Evolutionary conservation across 192 early-diverging fungal genomes (phyloP).

Genomic region (Entomortierella lignicola): DNA sequence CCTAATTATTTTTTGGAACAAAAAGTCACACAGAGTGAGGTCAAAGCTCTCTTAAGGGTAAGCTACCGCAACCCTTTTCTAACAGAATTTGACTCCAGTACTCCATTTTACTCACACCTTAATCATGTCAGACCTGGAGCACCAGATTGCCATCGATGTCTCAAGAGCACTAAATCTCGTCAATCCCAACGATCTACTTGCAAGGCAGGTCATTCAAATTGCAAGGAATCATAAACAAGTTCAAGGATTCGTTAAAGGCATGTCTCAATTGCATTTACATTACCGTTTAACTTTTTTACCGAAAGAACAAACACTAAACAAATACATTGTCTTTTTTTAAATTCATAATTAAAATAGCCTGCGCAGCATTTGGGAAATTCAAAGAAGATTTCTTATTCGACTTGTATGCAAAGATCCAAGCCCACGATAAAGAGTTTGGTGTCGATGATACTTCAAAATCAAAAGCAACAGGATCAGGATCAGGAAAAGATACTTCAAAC

Average conservation of each 20-base stretch:
- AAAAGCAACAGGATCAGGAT: neutral
- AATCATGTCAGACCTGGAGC: conserved; percentile 54
- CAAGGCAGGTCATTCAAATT: conserved; percentile 64
- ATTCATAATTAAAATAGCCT: too few relatives aligned
- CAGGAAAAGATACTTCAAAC: neutral
- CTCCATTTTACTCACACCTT: neutral
- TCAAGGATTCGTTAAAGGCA: conserved; percentile 61
- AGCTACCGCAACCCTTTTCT: neutral
- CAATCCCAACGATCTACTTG: conserved; percentile 67
- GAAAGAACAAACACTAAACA: too few relatives aligned
- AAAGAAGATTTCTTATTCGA: conserved; percentile 60
- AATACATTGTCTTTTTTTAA: too few relatives aligned
- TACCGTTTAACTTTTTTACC: too few relatives aligned
- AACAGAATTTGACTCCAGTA: neutral
- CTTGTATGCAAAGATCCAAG: conserved; percentile 57
- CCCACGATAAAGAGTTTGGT: conserved; percentile 37
- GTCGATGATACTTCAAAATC: conserved; percentile 8
- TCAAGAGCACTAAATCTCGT: conserved; percentile 66
- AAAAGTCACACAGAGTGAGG: too few relatives aligned
- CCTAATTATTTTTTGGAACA: too few relatives aligned
- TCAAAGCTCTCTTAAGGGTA: too few relatives aligned
- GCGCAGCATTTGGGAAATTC: conserved; percentile 66
- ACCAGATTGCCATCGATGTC: conserved; percentile 64
- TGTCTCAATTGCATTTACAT: neutral
- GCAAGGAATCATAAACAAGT: conserved; percentile 59